A percentile compares a stretch with the other conserved stretches of the same genome.
phyloP scores from a whole-genome alignment of 1,284 basidiomycete genomes.

The Moniliella sp. region DNA sequence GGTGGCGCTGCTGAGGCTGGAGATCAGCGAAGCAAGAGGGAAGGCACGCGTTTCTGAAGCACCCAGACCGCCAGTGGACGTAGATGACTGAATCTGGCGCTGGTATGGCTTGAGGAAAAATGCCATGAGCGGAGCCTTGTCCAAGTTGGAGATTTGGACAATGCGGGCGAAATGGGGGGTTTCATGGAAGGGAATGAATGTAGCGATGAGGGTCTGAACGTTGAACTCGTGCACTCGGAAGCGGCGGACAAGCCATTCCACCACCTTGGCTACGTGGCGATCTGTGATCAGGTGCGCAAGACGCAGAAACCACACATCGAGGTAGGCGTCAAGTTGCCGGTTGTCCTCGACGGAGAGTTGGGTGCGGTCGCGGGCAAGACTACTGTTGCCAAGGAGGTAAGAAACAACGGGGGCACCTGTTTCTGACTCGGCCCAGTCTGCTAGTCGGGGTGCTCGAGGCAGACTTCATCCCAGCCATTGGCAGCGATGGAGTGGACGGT shows the following conservation, averaged over 20 bases:
- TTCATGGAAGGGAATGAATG: conserved; percentile 84
- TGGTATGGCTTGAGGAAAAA: conserved; percentile 33
- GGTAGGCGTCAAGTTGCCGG: conserved; percentile 42
- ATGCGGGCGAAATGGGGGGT: conserved; percentile 85
- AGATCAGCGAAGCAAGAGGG: too few relatives aligned
- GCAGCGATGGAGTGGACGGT: conserved; percentile 61
- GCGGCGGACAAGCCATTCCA: conserved; percentile 84
- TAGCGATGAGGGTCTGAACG: conserved; percentile 50
- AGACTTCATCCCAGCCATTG: conserved; percentile 53
- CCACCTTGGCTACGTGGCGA: conserved; percentile 56
- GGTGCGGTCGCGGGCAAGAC: conserved; percentile 60
- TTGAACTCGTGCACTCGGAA: conserved; percentile 91
- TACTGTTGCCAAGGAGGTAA: conserved; percentile 58
- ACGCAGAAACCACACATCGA: conserved; percentile 48
- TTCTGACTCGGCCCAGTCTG: not conserved
- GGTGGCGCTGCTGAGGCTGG: conserved; percentile 48
- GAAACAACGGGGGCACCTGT: conserved; percentile 22
- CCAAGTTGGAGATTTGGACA: conserved; percentile 60
- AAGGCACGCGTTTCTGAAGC: too few relatives aligned
- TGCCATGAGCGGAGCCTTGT: conserved; percentile 13
- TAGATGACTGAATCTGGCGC: conserved; percentile 51
- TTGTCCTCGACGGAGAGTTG: conserved; percentile 49
- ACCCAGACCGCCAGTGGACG: too few relatives aligned
- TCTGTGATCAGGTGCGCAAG: conserved; percentile 64
- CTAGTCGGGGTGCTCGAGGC: conserved; percentile 20